A percentile compares a stretch with the other conserved stretches of the same genome.
Evolutionary conservation across 2,329 filamentous ascomycete species (phyloP).

Genomic region (Tricladium varicosporioides): DNA sequence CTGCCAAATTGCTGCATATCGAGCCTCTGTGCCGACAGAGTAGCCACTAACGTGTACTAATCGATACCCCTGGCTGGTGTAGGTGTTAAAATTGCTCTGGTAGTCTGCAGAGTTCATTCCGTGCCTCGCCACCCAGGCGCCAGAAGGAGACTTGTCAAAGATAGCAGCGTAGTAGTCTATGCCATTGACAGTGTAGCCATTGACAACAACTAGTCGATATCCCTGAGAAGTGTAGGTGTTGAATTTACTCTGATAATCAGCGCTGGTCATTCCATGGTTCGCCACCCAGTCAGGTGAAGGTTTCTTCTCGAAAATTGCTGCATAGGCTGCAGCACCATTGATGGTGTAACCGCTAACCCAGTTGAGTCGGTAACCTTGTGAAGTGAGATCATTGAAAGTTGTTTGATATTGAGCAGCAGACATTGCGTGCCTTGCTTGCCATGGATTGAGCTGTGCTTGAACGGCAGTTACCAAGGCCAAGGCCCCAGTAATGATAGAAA

Average conservation of each 20-base stretch:
- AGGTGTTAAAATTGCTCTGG: neutral
- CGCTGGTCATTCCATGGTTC: neutral
- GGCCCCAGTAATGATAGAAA: conserved; percentile 1
- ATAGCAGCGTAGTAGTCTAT: conserved; percentile 1
- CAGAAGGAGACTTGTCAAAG: neutral
- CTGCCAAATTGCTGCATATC: neutral
- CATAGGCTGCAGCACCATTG: neutral
- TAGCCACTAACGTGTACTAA: neutral
- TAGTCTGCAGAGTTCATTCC: neutral
- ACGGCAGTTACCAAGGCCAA: neutral
- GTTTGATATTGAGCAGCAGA: neutral
- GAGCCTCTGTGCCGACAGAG: neutral
- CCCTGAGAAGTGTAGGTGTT: neutral
- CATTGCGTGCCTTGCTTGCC: neutral
- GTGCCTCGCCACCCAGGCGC: neutral
- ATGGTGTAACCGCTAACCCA: conserved; percentile 1
- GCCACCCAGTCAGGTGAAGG: neutral
- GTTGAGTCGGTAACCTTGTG: conserved; percentile 3
- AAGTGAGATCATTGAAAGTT: neutral
- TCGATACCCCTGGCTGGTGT: neutral
- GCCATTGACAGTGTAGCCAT: conserved; percentile 1
- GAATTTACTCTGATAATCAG: neutral
- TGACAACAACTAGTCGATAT: neutral
- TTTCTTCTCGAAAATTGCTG: conserved; percentile 6
- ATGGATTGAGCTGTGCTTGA: neutral